A percentile compares a stretch with the other conserved stretches of the same genome.
These are phyloP conservation scores for Miscanthus lutarioriparius DNA, from an alignment of 176 grass and related monocot species.

Conservation along the genomic window DNA sequence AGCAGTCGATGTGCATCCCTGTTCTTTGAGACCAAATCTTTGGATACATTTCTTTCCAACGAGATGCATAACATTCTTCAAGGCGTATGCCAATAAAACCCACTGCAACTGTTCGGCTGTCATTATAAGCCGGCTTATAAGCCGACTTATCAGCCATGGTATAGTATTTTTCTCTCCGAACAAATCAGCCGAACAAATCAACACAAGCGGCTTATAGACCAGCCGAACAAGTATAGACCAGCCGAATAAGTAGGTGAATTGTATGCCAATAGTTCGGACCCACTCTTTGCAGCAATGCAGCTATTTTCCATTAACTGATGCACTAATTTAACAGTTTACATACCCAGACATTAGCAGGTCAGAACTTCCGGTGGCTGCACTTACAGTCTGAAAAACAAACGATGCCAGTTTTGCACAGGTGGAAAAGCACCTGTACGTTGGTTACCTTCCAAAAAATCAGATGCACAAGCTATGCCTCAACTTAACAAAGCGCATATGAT, in stretches of 20 bases:
- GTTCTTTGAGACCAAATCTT: not conserved
- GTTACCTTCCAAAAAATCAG: not conserved
- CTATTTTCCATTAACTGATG: not conserved
- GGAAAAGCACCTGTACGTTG: not conserved
- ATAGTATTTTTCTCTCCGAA: no score
- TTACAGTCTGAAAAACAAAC: conserved; percentile 11
- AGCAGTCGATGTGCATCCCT: no score
- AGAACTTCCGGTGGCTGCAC: not conserved
- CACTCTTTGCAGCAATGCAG: not conserved
- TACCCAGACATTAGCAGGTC: not conserved
- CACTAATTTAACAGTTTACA: not conserved
- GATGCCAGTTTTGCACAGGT: not conserved
- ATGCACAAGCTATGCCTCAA: conserved; percentile 31
- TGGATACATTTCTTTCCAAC: not conserved
- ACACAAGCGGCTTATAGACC: no score
- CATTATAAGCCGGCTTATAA: no score
- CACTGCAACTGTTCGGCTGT: no score
- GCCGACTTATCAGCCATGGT: no score
- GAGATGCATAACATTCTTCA: not conserved
- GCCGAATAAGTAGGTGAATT: no score
- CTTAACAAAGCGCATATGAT: conserved; percentile 26
- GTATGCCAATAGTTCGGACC: not conserved
- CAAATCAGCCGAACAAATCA: no score
- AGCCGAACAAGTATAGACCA: no score
- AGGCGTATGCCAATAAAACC: not conserved